phyloP scores from a whole-genome alignment of 2,329 filamentous ascomycete species.

The Fusarium pseudograminearum region DNA sequence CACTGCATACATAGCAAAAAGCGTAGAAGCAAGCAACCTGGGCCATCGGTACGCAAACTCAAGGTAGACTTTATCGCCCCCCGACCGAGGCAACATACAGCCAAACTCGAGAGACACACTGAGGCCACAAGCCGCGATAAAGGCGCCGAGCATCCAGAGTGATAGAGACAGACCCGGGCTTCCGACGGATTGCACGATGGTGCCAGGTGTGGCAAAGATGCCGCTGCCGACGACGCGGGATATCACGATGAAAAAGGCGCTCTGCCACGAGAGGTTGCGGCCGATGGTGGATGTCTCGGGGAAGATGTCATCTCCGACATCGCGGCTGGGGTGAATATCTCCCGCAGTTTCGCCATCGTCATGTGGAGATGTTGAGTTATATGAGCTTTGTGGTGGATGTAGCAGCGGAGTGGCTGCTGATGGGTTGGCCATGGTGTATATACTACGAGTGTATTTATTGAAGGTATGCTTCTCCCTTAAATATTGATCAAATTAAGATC shows the following conservation, averaged over 20 bases:
- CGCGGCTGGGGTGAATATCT: conserved; percentile 26
- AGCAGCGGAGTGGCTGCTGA: conserved; percentile 27
- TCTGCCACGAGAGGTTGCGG: conserved; percentile 71
- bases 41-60: conserved; percentile 75
- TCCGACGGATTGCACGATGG: conserved; percentile 74
- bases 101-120: conserved; percentile 75
- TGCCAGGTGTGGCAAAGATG: conserved; percentile 78
- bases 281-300: conserved; percentile 70
- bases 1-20: conserved; percentile 73
- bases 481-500: not conserved
- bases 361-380: not conserved
- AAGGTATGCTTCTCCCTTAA: conserved; percentile 3
- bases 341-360: conserved; percentile 14
- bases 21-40: conserved; percentile 71
- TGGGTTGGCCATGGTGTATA: conserved; percentile 11
- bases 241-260: conserved; percentile 75
- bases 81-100: conserved; percentile 76
- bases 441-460: not conserved
- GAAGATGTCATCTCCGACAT: conserved; percentile 68
- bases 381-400: conserved; percentile 2
- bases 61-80: conserved; percentile 77
- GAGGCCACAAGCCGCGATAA: conserved; percentile 71
- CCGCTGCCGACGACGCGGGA: conserved; percentile 77
- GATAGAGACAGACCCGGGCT: conserved; percentile 72
- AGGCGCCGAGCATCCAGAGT: conserved; percentile 72